Evolutionary conservation across 768 basidiomycete genomes (phyloP), one percentile per base, ranked within the genome.

Genomic region (Lentinus brumalis): DNA sequence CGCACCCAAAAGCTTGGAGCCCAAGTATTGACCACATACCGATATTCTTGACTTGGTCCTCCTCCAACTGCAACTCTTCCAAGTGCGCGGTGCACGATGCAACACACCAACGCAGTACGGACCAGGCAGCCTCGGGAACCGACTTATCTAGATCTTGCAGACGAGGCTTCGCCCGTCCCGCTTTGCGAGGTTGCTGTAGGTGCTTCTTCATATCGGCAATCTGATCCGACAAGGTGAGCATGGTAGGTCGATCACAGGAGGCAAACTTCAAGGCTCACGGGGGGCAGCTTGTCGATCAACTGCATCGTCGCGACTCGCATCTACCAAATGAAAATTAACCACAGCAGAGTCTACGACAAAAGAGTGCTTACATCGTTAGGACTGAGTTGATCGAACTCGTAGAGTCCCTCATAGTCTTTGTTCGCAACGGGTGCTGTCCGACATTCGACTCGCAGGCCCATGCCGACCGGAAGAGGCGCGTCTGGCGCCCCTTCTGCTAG

Each of bases 51-150:
- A 89, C 77, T 15, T 76, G 71, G 62, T 89, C 85, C 49, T 84
- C 83, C 7, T 75, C 74, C 4, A 79, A 75, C 11, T 78, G 77
- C 42, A 89, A 81, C 59, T 86, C 84, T 73, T 89, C 86, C 11
- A 90, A 77, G 67, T 89, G 81, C 0, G 88, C 84, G 1, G 88
- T 90, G 67, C 87, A 89, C 14, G 88, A 89, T 0, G 86, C 88
- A 30, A 91, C 81, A 74, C 83, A 85, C 87, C 87, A 89, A 49
- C 86, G 81, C 50, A 90, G 72, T 31, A 89, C 73, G 1, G 78
- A 78, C 88, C 88, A 89, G 0, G 87, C 86, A 1, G 87, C 86
- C 5, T 84, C 81, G 11, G 80, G 73, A 39, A 88, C 67, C 0
- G 66, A 60, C 2, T 77, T 71, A 55, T 83, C 78, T 52, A 86